Percentiles rank a stretch among this genome's conserved stretches.
phyloP scores from a whole-genome alignment of 495 filamentous ascomycete genomes.

The Podospora anserina region DNA sequence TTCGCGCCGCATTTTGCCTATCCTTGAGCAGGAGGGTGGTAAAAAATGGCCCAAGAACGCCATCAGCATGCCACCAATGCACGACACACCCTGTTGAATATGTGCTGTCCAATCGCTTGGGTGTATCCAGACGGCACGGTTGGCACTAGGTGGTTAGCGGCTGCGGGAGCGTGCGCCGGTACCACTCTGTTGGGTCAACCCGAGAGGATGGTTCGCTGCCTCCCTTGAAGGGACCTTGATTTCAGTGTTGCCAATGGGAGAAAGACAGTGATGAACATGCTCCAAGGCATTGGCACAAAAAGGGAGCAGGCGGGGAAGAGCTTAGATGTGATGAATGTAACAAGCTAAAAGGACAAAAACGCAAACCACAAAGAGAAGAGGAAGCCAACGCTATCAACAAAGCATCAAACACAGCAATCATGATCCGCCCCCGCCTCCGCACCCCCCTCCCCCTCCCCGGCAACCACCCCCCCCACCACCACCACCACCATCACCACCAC shows the following conservation, averaged over 20 bases:
- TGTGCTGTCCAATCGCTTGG: neutral
- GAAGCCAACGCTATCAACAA: neutral
- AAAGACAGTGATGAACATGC: too few species aligned
- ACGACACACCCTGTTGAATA: neutral
- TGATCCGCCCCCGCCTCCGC: neutral
- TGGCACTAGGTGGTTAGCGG: neutral
- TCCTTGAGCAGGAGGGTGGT: neutral
- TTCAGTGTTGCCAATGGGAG: too few species aligned
- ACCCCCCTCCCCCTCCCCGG: conserved; percentile 36
- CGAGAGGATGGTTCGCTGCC: neutral
- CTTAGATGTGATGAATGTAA: too few species aligned
- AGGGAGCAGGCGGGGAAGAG: too few species aligned
- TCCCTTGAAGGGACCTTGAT: neutral
- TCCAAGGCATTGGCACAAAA: too few species aligned
- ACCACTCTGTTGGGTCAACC: neutral
- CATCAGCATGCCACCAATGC: neutral
- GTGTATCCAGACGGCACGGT: neutral
- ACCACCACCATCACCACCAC: conserved; percentile 52
- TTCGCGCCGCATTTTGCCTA: neutral
- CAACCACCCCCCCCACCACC: conserved; percentile 39
- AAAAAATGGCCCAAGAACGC: neutral
- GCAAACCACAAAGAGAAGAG: neutral
- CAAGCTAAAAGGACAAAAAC: neutral
- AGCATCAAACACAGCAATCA: neutral
- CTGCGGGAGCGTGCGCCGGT: neutral